phyloP scores from a whole-genome alignment of 2,329 filamentous ascomycete species.

The Verticillium longisporum region DNA sequence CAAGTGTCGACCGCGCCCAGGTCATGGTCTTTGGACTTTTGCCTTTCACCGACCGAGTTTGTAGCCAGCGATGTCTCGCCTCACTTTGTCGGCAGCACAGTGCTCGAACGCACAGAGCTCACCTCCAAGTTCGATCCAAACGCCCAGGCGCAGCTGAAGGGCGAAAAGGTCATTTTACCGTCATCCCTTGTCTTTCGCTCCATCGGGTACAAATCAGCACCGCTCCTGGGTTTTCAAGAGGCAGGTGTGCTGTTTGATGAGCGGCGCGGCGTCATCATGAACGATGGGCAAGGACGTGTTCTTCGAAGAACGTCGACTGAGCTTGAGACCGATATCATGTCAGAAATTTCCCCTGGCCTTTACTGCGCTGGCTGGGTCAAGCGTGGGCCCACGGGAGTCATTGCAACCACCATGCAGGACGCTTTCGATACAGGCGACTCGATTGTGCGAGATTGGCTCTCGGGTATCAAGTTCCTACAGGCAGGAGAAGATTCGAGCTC shows the following conservation, averaged over 20 bases:
- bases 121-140: conserved; percentile 46
- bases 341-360: conserved; percentile 55
- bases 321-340: conserved; percentile 23
- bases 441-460: conserved; percentile 69
- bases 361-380: conserved; percentile 98
- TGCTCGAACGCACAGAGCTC: conserved; percentile 58
- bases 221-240: conserved; percentile 66
- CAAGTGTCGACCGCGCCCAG: conserved; percentile 43
- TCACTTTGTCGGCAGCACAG: conserved; percentile 52
- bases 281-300: conserved; percentile 74
- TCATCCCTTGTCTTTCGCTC: conserved; percentile 78
- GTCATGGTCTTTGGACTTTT: conserved; percentile 80
- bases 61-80: conserved; percentile 37
- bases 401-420: conserved; percentile 92
- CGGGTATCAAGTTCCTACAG: conserved; percentile 31
- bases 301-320: conserved; percentile 22
- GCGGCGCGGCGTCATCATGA: conserved; percentile 67
- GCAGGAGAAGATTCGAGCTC: background rate
- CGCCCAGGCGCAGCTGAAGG: conserved; percentile 41
- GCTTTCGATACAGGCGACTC: conserved; percentile 85
- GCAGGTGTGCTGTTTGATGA: conserved; percentile 74
- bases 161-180: conserved; percentile 44
- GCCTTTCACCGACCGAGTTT: conserved; percentile 71
- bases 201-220: conserved; percentile 85
- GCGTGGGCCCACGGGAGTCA: conserved; percentile 87